A percentile compares a stretch with the other conserved stretches of the same genome.
phyloP scores from a whole-genome alignment of 257 asterid species.

The Przewalskia tangutica region DNA sequence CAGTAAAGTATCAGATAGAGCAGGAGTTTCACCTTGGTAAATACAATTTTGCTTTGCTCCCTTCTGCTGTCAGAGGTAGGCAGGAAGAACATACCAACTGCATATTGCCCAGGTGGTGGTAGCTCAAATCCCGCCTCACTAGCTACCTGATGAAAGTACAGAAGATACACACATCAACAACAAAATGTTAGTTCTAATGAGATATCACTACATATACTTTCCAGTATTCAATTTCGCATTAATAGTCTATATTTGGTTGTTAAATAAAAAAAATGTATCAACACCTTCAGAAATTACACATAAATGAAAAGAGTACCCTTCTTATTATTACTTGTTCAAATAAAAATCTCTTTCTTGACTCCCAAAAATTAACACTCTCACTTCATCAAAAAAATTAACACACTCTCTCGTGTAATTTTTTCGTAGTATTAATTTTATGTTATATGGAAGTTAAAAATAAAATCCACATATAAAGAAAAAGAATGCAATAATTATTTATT shows the following conservation, averaged over 20 bases:
- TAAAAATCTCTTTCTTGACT: no score
- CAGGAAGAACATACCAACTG: conserved; percentile 98
- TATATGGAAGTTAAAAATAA: background rate
- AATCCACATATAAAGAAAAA: background rate
- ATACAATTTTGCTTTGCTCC: conserved; percentile 85
- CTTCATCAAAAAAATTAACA: no score
- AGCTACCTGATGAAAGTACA: conserved; percentile 38
- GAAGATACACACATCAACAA: background rate
- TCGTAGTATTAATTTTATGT: background rate
- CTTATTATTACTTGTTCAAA: background rate
- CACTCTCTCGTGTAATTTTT: background rate
- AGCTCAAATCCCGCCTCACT: conserved; percentile 74
- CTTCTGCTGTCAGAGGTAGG: conserved; percentile 85
- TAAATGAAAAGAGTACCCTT: background rate
- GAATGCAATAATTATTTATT: background rate
- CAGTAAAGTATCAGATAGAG: background rate
- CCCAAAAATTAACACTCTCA: no score
- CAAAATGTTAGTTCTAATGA: background rate
- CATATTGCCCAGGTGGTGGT: conserved; percentile 86
- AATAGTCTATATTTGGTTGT: background rate
- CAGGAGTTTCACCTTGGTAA: conserved; percentile 48
- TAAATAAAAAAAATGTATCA: background rate
- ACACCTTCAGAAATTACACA: background rate
- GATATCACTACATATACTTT: background rate
- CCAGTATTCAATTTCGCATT: background rate